phyloP scores from a whole-genome alignment of 176 grass and related monocot genomes.

The Eragrostis curvula region DNA sequence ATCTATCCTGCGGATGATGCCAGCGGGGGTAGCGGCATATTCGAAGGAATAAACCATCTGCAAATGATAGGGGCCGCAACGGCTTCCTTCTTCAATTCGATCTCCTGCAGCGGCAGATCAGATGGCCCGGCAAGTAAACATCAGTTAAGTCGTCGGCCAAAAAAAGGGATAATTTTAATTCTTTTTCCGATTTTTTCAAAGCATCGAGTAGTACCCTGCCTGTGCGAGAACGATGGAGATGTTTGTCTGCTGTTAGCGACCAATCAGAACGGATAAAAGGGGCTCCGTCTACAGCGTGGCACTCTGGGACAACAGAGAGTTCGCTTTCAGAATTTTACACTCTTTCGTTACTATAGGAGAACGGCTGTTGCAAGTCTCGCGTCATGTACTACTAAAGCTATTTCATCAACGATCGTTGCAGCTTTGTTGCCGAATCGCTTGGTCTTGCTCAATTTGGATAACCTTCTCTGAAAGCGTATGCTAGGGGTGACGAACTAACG shows the following conservation, averaged over 20 bases:
- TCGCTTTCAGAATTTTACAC: not conserved
- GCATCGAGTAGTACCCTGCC: not conserved
- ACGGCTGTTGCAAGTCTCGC: not conserved
- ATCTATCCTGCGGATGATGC: slow-evolving; percentile 43
- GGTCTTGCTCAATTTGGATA: not conserved
- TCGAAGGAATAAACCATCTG: slow-evolving; percentile 39
- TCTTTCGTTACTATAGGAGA: not conserved
- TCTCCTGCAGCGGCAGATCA: not conserved
- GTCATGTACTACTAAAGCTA: not conserved
- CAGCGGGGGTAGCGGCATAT: slow-evolving; percentile 31
- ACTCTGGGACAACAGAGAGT: not conserved
- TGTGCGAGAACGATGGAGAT: too few relatives aligned
- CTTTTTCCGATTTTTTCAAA: too few relatives aligned
- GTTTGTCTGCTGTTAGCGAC: too few relatives aligned
- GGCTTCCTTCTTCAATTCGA: slow-evolving; percentile 13
- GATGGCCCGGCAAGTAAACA: not conserved
- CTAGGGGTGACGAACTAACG: too few relatives aligned
- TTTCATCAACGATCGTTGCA: not conserved
- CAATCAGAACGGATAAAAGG: too few relatives aligned
- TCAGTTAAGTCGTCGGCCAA: not conserved
- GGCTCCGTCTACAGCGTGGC: too few relatives aligned
- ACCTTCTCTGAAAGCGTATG: not conserved
- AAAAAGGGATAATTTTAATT: too few relatives aligned
- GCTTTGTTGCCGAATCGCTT: not conserved
- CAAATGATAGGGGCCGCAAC: slow-evolving; percentile 24